Base-by-base conservation (phyloP, 1,139 yeast species). In the Magnusiomyces tetraspermus region DNA sequence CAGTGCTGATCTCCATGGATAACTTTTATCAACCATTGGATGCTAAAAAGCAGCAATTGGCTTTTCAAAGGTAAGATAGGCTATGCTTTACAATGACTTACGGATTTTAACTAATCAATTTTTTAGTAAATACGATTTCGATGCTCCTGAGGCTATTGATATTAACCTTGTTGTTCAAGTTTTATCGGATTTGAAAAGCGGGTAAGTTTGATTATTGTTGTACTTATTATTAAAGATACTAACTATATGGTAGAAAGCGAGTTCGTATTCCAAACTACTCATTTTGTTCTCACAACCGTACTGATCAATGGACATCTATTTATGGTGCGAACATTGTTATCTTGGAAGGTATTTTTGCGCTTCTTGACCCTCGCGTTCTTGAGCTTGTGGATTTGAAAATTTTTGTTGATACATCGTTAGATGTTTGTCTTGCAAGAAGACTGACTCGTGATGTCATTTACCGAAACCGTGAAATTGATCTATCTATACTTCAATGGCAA, bases 271-370 rank as follows among this genome's bases (percentile, higher is more conserved):
- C 98, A 0, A 81, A 87, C 2, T 92, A 92, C 67, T 87, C 96
- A 3, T 92, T 92, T 69, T 70, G 74, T 0, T 69, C 76, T 43
- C 98, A 92, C 67, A 76, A 78, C 55, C 74, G 97, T 56, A 83
- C 92, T 1, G 78, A 75, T 47, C 81, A 84, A 63, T 76, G 76
- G 38, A 73, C 83, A 48, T 82, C 90, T 2, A 79, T 92, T n/a
- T 90, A 89, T 64, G 98, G 97, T 2, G 96, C 97, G 33, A 89
- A 89, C 64, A 95, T 92, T 21, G 85, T 92, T 56, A 84, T 92
- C 15, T 73, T 92, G 42, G 98, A 92, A 67, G 98, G 98, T 0
- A 82, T 92, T 15, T 88, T 85, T 66, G 90, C 97, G 0, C 70
- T 92, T 50, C 81, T 83, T 60, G 90, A 85, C 63, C 74, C 76